These are phyloP conservation scores for Pestalotiopsis sp. DNA, from an alignment of 2,329 filamentous ascomycete genomes.

Conservation along the genomic window DNA sequence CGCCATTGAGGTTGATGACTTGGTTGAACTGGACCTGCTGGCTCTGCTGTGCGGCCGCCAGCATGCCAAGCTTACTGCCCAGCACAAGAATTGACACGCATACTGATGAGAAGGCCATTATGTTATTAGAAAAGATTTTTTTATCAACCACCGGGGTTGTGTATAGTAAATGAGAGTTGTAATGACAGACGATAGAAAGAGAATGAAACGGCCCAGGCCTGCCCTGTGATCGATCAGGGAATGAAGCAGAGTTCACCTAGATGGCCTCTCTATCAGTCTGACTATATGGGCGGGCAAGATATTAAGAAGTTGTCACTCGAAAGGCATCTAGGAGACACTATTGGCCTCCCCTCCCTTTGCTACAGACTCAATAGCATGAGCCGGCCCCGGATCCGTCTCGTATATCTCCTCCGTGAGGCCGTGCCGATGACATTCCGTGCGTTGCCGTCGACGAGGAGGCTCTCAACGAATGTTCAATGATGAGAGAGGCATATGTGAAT, in stretches of 20 bases:
- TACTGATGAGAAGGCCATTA: slow-evolving; percentile 20
- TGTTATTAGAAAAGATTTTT: slow-evolving; percentile 17
- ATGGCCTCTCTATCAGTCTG: neutral
- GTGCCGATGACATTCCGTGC: slow-evolving; percentile 8
- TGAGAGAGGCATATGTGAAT: slow-evolving; percentile 5
- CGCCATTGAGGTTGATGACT: slow-evolving; percentile 24
- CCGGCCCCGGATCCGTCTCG: slow-evolving; percentile 11
- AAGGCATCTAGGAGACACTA: neutral
- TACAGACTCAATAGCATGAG: slow-evolving; percentile 9
- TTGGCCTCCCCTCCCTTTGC: neutral
- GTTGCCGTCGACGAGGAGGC: neutral
- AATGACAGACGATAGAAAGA: slow-evolving; percentile 5
- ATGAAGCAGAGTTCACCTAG: neutral
- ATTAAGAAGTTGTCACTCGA: neutral
- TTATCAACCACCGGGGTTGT: slow-evolving; percentile 7
- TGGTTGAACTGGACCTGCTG: slow-evolving; percentile 23
- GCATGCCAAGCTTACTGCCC: slow-evolving; percentile 2
- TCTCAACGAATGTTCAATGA: neutral
- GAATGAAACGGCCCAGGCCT: slow-evolving; percentile 8
- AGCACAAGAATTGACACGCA: slow-evolving; percentile 2
- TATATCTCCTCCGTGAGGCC: neutral
- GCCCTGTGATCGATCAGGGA: slow-evolving; percentile 6
- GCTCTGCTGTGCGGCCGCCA: slow-evolving; percentile 18
- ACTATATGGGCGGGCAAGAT: slow-evolving; percentile 1
- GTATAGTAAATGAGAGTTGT: slow-evolving; percentile 4